These are phyloP conservation scores for Hanseniaspora taiwanica DNA, from an alignment of 805 yeast species.

Conservation along the genomic window DNA sequence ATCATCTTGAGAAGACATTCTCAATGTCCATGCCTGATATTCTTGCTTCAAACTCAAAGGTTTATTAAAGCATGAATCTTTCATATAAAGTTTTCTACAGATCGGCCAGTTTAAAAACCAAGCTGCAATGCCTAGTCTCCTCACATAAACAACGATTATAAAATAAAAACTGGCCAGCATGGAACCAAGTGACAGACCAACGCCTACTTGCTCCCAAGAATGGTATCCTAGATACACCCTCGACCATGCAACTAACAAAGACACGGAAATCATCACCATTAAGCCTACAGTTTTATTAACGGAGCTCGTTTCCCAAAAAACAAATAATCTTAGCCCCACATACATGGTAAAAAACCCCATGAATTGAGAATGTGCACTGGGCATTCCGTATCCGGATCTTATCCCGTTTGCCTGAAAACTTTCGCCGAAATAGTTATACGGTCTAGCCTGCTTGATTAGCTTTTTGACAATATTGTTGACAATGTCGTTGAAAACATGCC, in stretches of 20 bases:
- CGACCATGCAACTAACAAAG: conserved; percentile 44
- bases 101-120: conserved; percentile 51
- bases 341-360: conserved; percentile 75
- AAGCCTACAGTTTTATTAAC: conserved; percentile 22
- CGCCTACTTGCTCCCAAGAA: conserved; percentile 53
- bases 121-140: conserved; percentile 57
- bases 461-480: conserved; percentile 57
- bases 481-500: conserved; percentile 71
- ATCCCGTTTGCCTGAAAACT: conserved; percentile 26
- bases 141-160: conserved; percentile 33
- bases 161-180: conserved; percentile 48
- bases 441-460: conserved; percentile 59
- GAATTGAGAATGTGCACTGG: conserved; percentile 92
- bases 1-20: conserved; percentile 10
- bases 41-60: conserved; percentile 37
- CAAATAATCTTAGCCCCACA: conserved; percentile 30
- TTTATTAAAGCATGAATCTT: conserved; percentile 44
- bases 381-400: conserved; percentile 81
- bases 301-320: conserved; percentile 27
- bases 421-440: conserved; percentile 28
- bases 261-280: conserved; percentile 15
- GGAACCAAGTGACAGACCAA: conserved; percentile 57
- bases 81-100: conserved; percentile 36
- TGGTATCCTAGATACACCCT: conserved; percentile 75
- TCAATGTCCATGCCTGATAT: conserved; percentile 22